These are phyloP conservation scores for Centaurea solstitialis DNA, from an alignment of 129 eudicot species.

Conservation along the genomic window DNA sequence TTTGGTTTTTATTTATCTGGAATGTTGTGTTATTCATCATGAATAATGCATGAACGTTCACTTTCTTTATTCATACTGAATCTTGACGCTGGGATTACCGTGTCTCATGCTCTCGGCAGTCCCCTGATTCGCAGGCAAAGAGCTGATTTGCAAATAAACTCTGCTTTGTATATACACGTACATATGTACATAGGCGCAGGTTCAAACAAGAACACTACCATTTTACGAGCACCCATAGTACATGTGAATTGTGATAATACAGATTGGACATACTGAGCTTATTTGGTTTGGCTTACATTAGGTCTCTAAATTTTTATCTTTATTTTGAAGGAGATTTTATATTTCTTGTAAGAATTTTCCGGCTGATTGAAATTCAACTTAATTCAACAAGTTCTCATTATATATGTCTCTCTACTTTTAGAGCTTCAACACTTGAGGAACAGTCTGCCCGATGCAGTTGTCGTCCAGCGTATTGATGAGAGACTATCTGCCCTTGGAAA, in stretches of 20 bases:
- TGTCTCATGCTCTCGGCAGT: too few species aligned
- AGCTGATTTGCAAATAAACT: too few species aligned
- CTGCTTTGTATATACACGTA: too few species aligned
- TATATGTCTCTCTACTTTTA: constrained; percentile 7
- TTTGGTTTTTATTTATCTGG: too few species aligned
- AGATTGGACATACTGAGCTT: neutral
- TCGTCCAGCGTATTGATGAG: constrained; percentile 90
- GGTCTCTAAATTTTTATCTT: neutral
- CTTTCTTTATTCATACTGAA: too few species aligned
- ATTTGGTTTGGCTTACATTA: neutral
- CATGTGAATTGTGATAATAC: too few species aligned
- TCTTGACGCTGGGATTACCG: too few species aligned
- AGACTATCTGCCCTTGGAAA: constrained; percentile 88
- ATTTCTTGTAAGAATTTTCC: neutral
- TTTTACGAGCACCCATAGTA: too few species aligned
- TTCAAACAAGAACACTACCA: neutral
- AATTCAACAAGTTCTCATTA: neutral
- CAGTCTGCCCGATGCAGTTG: constrained; percentile 88
- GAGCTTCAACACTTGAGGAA: constrained; percentile 96
- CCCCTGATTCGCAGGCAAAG: too few species aligned
- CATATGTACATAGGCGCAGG: neutral
- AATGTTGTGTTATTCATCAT: too few species aligned
- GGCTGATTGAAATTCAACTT: neutral
- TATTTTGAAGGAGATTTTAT: neutral
- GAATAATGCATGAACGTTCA: too few species aligned